Base-by-base conservation (phyloP, 106 monocot species). In the Agapanthus africanus region DNA sequence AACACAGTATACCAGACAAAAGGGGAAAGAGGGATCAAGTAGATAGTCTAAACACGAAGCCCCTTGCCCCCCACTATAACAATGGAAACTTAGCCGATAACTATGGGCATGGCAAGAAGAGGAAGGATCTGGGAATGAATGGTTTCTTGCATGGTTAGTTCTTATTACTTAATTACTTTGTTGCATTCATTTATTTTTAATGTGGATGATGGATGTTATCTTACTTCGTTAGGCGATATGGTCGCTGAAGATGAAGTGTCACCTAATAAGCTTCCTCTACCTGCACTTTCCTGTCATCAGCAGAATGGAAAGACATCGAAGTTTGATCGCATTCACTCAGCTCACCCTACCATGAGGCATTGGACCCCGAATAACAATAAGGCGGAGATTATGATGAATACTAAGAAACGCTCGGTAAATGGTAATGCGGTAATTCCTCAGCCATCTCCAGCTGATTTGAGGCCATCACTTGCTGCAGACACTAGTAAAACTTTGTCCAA, bases 61-160 rank as follows among this genome's bases (percentile, higher is more conserved):
- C 77, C 50, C 49, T 54, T 44, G 72, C 74, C n/a, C 50, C 71
- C 70, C 51, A 51, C 4, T 69, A 54, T 33, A 65, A 72, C 11
- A 61, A 26, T 36, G 22, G 9, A 11, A 68, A 51, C 1, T 67
- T 65, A 37, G 28, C 22, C 51, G 57, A 13, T 56, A 23, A 22
- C 16, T 61, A 79, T 74, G 86, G 68, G 61, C 77, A 68, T 69
- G 64, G 40, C 28, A 90, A 81, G 79, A 86, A 73, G 71, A 81
- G 80, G 72, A 85, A 81, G 56, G 40, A 72, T 22, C 14, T 64
- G 3, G 67, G 72, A 65, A 75, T 66, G 23, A 91, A 91, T 73
- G 91, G 91, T 4, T 77, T 81, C 63, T 68, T 73, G 23, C 71
- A 74, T 59, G 87, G 91, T 91, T 71, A 81, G 91, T 78, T 64